phyloP scores from a whole-genome alignment of 306 rosid species.

The Medicago ruthenica region DNA sequence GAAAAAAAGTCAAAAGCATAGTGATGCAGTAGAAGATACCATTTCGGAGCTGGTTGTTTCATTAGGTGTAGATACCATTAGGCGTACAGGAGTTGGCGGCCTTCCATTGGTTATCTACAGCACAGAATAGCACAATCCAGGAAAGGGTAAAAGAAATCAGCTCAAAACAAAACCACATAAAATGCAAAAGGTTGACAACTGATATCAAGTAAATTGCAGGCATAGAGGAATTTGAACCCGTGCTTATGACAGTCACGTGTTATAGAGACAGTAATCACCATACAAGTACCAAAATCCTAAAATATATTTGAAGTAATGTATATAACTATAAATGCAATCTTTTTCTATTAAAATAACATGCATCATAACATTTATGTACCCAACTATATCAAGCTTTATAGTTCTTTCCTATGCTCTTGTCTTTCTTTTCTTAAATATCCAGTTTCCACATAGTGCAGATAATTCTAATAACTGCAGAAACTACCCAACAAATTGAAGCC shows the following conservation, averaged over 20 bases:
- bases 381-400: not conserved
- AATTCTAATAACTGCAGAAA: not conserved
- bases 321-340: not conserved
- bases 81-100: constrained; percentile 74
- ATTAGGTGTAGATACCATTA: no score
- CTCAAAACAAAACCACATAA: not conserved
- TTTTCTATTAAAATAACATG: constrained; percentile 11
- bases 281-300: not conserved
- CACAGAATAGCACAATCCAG: not conserved
- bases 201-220: not conserved
- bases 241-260: not conserved
- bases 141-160: constrained; percentile 1
- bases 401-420: not conserved
- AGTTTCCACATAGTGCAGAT: not conserved
- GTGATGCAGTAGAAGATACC: constrained; percentile 71
- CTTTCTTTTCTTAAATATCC: not conserved
- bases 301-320: not conserved
- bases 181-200: not conserved
- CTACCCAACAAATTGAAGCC: not conserved
- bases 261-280: not conserved
- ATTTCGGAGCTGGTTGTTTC: constrained; percentile 68
- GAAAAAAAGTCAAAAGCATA: constrained; percentile 47
- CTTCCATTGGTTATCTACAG: constrained; percentile 71
- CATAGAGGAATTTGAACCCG: not conserved
- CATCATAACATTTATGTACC: not conserved